Evolutionary conservation across 306 rosid genomes (phyloP), one percentile per base, ranked within the genome.

Genomic region (Urtica urens): DNA sequence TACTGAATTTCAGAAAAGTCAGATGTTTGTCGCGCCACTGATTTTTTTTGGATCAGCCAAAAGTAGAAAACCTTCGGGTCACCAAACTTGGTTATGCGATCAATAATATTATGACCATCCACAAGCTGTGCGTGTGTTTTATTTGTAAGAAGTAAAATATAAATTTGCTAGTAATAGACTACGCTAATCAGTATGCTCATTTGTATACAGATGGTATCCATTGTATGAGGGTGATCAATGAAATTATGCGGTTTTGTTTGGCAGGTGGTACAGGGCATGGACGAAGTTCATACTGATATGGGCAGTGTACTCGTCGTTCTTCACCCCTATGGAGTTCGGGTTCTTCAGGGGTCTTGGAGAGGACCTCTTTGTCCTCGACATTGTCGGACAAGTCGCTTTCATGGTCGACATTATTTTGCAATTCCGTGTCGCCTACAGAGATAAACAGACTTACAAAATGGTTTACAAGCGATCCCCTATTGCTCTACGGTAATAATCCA

Each of bases 281-380:
- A 67, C 55, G 39, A 72, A 79, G 25, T 75, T 90, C 85, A 90
- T 90, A 68, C 71, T 90, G 49, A 1, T 77, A 57, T 90, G 99
- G 99, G 99, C 99, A 64, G 54, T 90, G 45, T 90, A 90, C 69
- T 90, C 99, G 18, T 90, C 99, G 31, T 81, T 85, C 84, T 90
- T 90, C 78, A 90, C 99, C 14, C 99, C 99, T 38, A 44, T 90
- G 85, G 99, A 90, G 69, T 85, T 90, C 23, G 99, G 86, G 22
- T 90, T 90, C 48, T 85, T 82, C 58, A 73, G 99, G 52, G 99
- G 99, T 27, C 57, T 90, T 2, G 72, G 77, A 0, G 63, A 79
- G 61, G 71, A 73, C 47, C 81, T 90, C 40, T 90, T 77, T 24
- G 44, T 82, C 26, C 65, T 90, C 30, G 99, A 90, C 72, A 69